Conservation (phyloP, 371 early-diverging fungal genomes). For the Mortierella sp. region DNA sequence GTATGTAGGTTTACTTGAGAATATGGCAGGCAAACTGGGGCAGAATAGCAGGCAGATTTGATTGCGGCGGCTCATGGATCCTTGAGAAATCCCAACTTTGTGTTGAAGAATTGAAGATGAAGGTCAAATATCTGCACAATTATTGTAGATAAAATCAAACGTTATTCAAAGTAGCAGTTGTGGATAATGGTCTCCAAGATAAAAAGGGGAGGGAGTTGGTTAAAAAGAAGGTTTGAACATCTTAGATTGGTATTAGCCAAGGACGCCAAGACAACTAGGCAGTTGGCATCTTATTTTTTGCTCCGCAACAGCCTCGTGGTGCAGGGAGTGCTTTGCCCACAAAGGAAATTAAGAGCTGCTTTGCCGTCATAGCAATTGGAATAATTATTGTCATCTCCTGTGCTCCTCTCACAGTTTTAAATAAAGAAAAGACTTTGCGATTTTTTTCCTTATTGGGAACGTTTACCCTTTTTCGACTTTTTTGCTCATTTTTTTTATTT, state of each 20-base stretch:
- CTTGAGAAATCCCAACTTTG: conserved; percentile 76
- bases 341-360: background rate
- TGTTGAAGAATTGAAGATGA: conserved; percentile 68
- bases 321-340: background rate
- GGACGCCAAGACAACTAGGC: background rate
- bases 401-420: too few species aligned
- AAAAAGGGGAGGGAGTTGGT: background rate
- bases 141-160: too few species aligned
- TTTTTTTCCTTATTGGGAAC: conserved; percentile 16
- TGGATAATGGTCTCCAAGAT: too few species aligned
- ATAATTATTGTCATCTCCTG: background rate
- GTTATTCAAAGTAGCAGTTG: too few species aligned
- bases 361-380: background rate
- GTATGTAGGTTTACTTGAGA: conserved; percentile 85
- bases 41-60: conserved; percentile 73
- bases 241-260: background rate
- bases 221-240: background rate
- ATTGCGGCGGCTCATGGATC: conserved; percentile 81
- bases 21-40: conserved; percentile 69
- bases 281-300: background rate
- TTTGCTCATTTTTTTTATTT: background rate
- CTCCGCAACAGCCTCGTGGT: too few species aligned
- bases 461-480: background rate
- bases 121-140: conserved; percentile 70
- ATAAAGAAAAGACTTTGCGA: background rate